phyloP scores from a whole-genome alignment of 768 basidiomycete genomes.

The Cystofilobasidium macerans region DNA sequence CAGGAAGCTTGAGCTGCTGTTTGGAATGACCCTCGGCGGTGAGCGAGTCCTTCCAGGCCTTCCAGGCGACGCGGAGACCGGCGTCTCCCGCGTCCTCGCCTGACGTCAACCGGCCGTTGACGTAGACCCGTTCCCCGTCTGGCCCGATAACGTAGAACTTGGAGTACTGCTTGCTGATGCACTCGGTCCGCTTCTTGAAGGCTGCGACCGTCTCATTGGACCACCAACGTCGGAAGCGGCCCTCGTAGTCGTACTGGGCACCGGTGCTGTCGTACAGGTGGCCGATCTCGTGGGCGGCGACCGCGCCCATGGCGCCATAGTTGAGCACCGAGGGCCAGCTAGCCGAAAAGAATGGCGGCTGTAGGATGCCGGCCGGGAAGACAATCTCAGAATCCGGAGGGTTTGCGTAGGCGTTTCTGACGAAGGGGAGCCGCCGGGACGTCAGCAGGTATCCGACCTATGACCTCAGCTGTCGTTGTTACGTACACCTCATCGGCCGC shows the following conservation, averaged over 20 bases:
- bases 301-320: slow-evolving; percentile 85
- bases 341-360: slow-evolving; percentile 76
- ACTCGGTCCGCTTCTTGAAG: slow-evolving; percentile 71
- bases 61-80: slow-evolving; percentile 50
- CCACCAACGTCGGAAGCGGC: slow-evolving; percentile 87
- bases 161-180: slow-evolving; percentile 86
- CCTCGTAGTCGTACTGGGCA: slow-evolving; percentile 77
- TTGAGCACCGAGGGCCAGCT: slow-evolving; percentile 80
- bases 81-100: slow-evolving; percentile 83
- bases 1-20: slow-evolving; percentile 53
- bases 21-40: slow-evolving; percentile 31
- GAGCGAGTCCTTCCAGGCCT: slow-evolving; percentile 77
- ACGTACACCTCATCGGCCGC: slow-evolving; percentile 35
- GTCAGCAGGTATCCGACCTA: too few species aligned
- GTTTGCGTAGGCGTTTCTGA: slow-evolving; percentile 83
- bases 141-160: slow-evolving; percentile 69
- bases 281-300: slow-evolving; percentile 77
- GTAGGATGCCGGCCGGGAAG: slow-evolving; percentile 92
- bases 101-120: slow-evolving; percentile 72
- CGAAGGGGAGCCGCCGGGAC: too few species aligned
- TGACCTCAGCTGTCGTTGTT: too few species aligned
- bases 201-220: slow-evolving; percentile 68
- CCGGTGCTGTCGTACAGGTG: slow-evolving; percentile 78
- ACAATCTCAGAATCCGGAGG: slow-evolving; percentile 87
- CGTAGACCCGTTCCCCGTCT: slow-evolving; percentile 66